Evolutionary conservation across 2,329 filamentous ascomycete species (phyloP).

Genomic region (Monilinia laxa): DNA sequence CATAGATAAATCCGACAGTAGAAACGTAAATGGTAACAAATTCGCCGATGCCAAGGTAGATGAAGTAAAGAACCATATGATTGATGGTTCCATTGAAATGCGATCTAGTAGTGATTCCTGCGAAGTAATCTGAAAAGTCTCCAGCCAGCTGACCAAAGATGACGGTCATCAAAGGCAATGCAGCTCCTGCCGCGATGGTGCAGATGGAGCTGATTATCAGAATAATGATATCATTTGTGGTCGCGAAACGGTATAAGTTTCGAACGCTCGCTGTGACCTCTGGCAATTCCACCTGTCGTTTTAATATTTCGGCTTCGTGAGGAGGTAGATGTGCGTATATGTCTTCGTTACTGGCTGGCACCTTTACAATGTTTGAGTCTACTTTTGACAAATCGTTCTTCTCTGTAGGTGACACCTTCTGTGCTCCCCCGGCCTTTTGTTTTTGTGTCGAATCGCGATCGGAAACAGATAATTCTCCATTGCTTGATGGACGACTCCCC

Average conservation of each 20-base stretch:
- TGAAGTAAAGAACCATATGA: constrained; percentile 73
- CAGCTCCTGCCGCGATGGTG: constrained; percentile 58
- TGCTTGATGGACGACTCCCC: constrained; percentile 30
- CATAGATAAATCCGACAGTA: constrained; percentile 88
- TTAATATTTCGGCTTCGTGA: constrained; percentile 65
- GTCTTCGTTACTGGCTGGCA: constrained; percentile 46
- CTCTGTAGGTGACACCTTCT: constrained; percentile 56
- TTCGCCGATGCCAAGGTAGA: constrained; percentile 80
- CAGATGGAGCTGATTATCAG: constrained; percentile 52
- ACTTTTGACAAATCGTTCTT: constrained; percentile 56
- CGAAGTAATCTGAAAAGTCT: constrained; percentile 63
- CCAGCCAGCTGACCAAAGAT: constrained; percentile 76
- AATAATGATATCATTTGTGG: constrained; percentile 51
- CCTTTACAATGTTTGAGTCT: constrained; percentile 40
- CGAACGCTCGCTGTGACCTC: constrained; percentile 62
- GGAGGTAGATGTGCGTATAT: constrained; percentile 62
- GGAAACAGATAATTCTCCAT: constrained; percentile 27
- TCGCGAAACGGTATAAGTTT: constrained; percentile 58
- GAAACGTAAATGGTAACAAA: constrained; percentile 76
- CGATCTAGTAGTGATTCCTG: constrained; percentile 47
- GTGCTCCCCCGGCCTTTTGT: constrained; percentile 44
- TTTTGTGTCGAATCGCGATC: constrained; percentile 30
- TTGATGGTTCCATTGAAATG: constrained; percentile 61
- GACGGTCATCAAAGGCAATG: constrained; percentile 56
- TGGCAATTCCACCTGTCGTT: constrained; percentile 65